Percentiles rank a stretch among this genome's conserved stretches.
Evolutionary conservation across 768 basidiomycete species (phyloP).

Genomic region (Leccinum longicurvipes): DNA sequence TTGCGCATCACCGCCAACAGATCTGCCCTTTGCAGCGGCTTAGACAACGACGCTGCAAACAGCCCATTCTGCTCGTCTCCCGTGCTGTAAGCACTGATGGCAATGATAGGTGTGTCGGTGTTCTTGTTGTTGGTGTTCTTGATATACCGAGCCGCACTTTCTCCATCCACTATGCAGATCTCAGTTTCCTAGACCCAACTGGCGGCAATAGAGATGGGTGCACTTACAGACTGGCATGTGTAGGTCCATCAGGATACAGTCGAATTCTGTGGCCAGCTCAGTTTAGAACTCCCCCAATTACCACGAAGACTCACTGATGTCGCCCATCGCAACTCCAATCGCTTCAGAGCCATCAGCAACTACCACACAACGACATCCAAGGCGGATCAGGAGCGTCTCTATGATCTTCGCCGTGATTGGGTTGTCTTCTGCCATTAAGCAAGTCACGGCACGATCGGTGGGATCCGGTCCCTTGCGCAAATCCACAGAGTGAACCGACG

Average conservation of each 20-base stretch:
- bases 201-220: background rate
- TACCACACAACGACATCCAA: slow-evolving; percentile 94
- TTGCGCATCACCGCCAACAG: slow-evolving; percentile 78
- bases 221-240: slow-evolving; percentile 90
- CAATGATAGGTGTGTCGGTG: slow-evolving; percentile 86
- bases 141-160: slow-evolving; percentile 95
- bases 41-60: slow-evolving; percentile 79
- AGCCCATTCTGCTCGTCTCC: slow-evolving; percentile 66
- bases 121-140: slow-evolving; percentile 97
- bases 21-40: slow-evolving; percentile 88
- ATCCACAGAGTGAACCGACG: slow-evolving; percentile 84
- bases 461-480: slow-evolving; percentile 72
- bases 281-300: background rate
- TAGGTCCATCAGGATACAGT: slow-evolving; percentile 92
- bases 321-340: slow-evolving; percentile 94
- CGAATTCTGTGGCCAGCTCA: slow-evolving; percentile 64
- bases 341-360: slow-evolving; percentile 97
- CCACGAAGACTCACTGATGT: slow-evolving; percentile 72
- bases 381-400: slow-evolving; percentile 87
- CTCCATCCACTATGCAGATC: slow-evolving; percentile 72
- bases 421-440: slow-evolving; percentile 94
- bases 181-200: slow-evolving; percentile 7
- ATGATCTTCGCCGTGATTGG: slow-evolving; percentile 98
- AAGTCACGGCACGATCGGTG: slow-evolving; percentile 88
- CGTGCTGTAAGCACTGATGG: slow-evolving; percentile 85